Percentiles rank a stretch among this genome's conserved stretches.
Evolutionary conservation across 345 rosid genomes (phyloP).

Genomic region (Cardamine chenopodiifolia): DNA sequence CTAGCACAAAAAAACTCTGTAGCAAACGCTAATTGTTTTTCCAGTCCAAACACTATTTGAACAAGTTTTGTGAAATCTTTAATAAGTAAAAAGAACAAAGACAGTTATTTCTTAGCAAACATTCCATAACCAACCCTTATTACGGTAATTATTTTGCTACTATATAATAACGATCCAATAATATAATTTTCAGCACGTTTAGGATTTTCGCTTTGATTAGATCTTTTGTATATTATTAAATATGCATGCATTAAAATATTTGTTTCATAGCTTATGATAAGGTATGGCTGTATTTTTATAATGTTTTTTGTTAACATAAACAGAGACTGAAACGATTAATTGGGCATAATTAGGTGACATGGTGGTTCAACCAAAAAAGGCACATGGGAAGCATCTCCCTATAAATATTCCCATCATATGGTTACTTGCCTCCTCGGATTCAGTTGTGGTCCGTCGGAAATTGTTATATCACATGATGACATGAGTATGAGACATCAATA

Average conservation of each 20-base stretch:
- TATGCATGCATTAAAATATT: background rate
- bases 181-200: background rate
- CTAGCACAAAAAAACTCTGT: background rate
- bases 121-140: background rate
- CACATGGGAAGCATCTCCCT: constrained; percentile 28
- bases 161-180: background rate
- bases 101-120: background rate
- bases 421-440: constrained; percentile 22
- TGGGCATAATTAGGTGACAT: constrained; percentile 16
- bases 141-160: background rate
- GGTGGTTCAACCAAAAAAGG: constrained; percentile 27
- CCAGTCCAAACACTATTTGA: background rate
- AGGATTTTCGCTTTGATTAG: background rate
- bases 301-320: background rate
- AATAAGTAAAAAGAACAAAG: background rate
- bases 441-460: background rate
- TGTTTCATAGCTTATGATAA: background rate
- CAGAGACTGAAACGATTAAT: constrained; percentile 7
- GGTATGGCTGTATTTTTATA: constrained; percentile 3
- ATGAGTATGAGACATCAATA: background rate
- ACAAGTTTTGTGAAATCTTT: background rate
- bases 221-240: constrained; percentile 2
- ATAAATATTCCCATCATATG: constrained; percentile 26
- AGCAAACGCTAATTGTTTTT: background rate
- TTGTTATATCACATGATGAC: background rate